A percentile compares a stretch with the other conserved stretches of the same genome.
These are phyloP conservation scores for Aspergillus ostianus DNA, from an alignment of 495 filamentous ascomycete genomes.

Conservation along the genomic window DNA sequence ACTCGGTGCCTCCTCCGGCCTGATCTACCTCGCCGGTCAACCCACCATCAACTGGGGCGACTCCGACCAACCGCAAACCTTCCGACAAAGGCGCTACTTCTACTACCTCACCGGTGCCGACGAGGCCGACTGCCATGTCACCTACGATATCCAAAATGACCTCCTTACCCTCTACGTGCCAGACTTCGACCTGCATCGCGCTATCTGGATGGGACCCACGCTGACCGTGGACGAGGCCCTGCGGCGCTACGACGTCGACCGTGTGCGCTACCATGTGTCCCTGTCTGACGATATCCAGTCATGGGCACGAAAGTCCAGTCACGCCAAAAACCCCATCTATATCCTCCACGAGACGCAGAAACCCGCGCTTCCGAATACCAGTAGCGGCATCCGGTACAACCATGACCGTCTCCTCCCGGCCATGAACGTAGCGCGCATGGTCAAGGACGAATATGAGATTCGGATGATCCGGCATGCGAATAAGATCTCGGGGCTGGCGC, in stretches of 20 bases:
- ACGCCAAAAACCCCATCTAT: slow-evolving; percentile 30
- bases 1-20: slow-evolving; percentile 58
- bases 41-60: slow-evolving; percentile 72
- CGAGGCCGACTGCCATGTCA: slow-evolving; percentile 76
- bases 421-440: slow-evolving; percentile 68
- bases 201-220: slow-evolving; percentile 95
- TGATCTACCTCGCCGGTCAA: slow-evolving; percentile 84
- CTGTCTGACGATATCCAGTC: slow-evolving; percentile 58
- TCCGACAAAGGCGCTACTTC: slow-evolving; percentile 87
- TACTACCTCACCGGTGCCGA: slow-evolving; percentile 89
- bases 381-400: slow-evolving; percentile 52
- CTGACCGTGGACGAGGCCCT: slow-evolving; percentile 70
- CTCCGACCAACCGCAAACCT: slow-evolving; percentile 72
- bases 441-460: slow-evolving; percentile 82
- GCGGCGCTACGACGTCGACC: slow-evolving; percentile 73
- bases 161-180: slow-evolving; percentile 89
- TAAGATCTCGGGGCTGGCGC: slow-evolving; percentile 68
- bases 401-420: slow-evolving; percentile 53
- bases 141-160: slow-evolving; percentile 72
- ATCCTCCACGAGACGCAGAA: slow-evolving; percentile 39
- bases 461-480: slow-evolving; percentile 76
- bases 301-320: slow-evolving; percentile 60
- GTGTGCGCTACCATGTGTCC: slow-evolving; percentile 62
- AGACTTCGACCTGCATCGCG: slow-evolving; percentile 78
- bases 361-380: slow-evolving; percentile 48